phyloP scores from a whole-genome alignment of 1,284 basidiomycete species.

The Coniferiporia weirii region DNA sequence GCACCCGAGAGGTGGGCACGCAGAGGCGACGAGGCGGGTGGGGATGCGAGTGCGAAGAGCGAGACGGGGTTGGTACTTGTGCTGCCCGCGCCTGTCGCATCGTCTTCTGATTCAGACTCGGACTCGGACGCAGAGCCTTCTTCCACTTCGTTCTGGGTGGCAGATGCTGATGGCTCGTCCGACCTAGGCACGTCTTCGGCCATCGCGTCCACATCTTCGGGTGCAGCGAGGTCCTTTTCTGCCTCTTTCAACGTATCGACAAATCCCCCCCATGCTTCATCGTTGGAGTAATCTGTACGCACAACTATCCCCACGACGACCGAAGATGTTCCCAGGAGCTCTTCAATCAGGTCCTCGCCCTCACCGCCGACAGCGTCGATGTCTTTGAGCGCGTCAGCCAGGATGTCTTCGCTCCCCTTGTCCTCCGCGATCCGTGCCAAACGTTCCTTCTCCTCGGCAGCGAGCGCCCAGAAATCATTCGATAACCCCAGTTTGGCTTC shows the following conservation, averaged over 20 bases:
- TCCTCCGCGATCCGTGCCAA: slow-evolving; percentile 7
- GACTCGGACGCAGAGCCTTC: slow-evolving; percentile 18
- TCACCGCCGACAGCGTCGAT: slow-evolving; percentile 5
- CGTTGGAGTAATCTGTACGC: slow-evolving; percentile 63
- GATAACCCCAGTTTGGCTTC: slow-evolving; percentile 4
- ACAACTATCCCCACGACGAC: slow-evolving; percentile 50
- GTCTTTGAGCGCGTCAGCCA: slow-evolving; percentile 8
- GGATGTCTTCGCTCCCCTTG: background rate
- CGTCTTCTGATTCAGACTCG: slow-evolving; percentile 22
- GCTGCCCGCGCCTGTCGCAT: slow-evolving; percentile 21
- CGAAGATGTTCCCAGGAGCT: slow-evolving; percentile 9
- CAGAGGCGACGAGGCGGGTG: slow-evolving; percentile 33
- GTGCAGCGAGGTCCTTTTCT: slow-evolving; percentile 42
- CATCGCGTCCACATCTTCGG: slow-evolving; percentile 19
- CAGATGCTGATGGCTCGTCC: slow-evolving; percentile 19
- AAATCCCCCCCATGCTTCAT: slow-evolving; percentile 58
- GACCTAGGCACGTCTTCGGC: slow-evolving; percentile 24
- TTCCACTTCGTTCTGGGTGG: slow-evolving; percentile 13
- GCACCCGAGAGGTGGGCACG: slow-evolving; percentile 40
- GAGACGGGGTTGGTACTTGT: slow-evolving; percentile 1
- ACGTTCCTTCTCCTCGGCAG: slow-evolving; percentile 2
- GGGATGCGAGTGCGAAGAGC: slow-evolving; percentile 51
- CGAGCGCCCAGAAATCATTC: slow-evolving; percentile 7
- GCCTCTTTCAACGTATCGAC: slow-evolving; percentile 41
- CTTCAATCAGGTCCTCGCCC: background rate